Percentiles rank a stretch among this genome's conserved stretches.
Evolutionary conservation across 352 stramenopile species (phyloP).

Genomic region (Globisporangium radiosum): DNA sequence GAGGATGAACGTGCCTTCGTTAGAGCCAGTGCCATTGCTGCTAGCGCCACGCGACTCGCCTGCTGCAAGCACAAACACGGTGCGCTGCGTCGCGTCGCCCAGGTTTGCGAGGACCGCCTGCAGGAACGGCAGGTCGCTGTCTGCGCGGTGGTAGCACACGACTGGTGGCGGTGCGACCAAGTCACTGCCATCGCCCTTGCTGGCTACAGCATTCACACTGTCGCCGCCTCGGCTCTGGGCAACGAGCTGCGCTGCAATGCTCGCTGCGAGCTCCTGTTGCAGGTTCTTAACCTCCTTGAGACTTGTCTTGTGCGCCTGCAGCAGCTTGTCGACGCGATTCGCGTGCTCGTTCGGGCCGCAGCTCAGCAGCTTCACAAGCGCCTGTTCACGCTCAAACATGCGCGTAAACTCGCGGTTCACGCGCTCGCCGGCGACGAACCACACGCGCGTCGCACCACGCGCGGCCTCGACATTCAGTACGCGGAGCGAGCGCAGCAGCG

Average conservation of each 20-base stretch:
- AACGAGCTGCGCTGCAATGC: too few species aligned
- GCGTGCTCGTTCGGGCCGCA: conserved; percentile 60
- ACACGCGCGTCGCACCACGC: conserved; percentile 59
- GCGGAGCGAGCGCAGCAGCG: conserved; percentile 54
- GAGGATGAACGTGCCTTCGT: conserved; percentile 22
- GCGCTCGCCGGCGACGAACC: conserved; percentile 80
- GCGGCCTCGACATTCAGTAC: conserved; percentile 70
- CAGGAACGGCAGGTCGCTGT: conserved; percentile 53
- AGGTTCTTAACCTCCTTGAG: too few species aligned
- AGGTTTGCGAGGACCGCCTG: conserved; percentile 45
- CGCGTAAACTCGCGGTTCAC: conserved; percentile 71
- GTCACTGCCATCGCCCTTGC: too few species aligned
- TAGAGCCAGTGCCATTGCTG: too few species aligned
- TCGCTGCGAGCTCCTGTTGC: too few species aligned
- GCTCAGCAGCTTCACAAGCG: conserved; percentile 68
- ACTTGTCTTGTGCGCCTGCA: too few species aligned
- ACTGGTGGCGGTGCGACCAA: too few species aligned
- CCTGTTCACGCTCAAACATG: conserved; percentile 71
- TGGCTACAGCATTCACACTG: too few species aligned
- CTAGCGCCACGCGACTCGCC: too few species aligned
- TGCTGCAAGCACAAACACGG: conserved; percentile 26
- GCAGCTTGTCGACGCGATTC: too few species aligned
- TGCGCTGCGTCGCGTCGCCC: neutral
- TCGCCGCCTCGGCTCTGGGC: too few species aligned
- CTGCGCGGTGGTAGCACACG: too few species aligned